Base-by-base conservation (phyloP, 2,329 filamentous ascomycete species). In the Apiospora arundinis region DNA sequence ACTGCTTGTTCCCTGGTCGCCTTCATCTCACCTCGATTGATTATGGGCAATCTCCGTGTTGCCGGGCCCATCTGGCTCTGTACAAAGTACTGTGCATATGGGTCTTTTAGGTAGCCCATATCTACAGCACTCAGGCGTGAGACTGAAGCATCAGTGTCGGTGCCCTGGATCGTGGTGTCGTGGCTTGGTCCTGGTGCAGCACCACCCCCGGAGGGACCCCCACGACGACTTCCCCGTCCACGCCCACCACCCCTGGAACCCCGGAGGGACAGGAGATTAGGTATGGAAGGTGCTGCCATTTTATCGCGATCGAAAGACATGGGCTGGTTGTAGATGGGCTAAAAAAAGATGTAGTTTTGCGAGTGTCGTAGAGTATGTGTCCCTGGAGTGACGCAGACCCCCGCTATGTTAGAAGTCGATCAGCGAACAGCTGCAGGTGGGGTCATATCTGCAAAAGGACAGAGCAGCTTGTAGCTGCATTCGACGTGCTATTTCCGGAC, bases 51-150 rank as follows among this genome's bases (percentile, higher is more conserved):
- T 71, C 95, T 88, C 74, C 93, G 88, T 16, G 89, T 84, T 1
- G 85, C 77, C 21, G 86, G 83, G 72, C 85, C 86, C 18, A 77
- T 70, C 63, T 69, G 73, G 73, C 76, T 78, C 70, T 88, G 84
- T 2, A 92, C 91, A 79, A 98, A 94, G 70, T 87, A 86, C 69
- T 84, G 84, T 2, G 95, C 94, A 82, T 92, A 98, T 0, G 89
- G 89, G 79, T 99, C 96, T 2, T 93, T 83, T 1, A 99, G 85
- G 80, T 98, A 98, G 44, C 94, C 95, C 68, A 94, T 80, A 71
- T 92, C 89, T 21, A 98, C 94, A 16, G 95, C 95, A 80, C 95
- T 98, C 81, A 97, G 85, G 46, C 96, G 90, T 42, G 95, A 97
- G 56, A 94, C 90, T 72, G 94, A 94, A 37, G 96, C 96, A 84